Evolutionary conservation across 2,329 filamentous ascomycete genomes (phyloP).

Genomic region (Xylariaceae sp.): DNA sequence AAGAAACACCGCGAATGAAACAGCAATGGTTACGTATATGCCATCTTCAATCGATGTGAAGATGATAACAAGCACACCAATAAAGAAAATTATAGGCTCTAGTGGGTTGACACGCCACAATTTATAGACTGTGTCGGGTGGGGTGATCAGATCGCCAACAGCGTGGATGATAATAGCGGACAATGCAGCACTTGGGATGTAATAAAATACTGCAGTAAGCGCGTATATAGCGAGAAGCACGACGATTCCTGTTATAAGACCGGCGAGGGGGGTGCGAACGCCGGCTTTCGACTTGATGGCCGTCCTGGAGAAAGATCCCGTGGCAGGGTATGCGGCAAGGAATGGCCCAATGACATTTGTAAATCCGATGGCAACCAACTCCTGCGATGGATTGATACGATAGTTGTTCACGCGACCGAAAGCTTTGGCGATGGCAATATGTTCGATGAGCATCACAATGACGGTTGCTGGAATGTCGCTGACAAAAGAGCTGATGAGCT

Average conservation of each 20-base stretch:
- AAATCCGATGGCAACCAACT: constrained; percentile 90
- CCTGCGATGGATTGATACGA: constrained; percentile 89
- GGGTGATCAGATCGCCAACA: constrained; percentile 86
- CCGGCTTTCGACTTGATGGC: constrained; percentile 97
- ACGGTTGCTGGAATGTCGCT: constrained; percentile 76
- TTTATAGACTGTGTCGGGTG: constrained; percentile 86
- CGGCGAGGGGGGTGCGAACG: constrained; percentile 84
- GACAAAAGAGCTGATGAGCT: constrained; percentile 65
- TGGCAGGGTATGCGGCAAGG: constrained; percentile 85
- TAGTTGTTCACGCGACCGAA: constrained; percentile 97
- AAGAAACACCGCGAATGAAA: constrained; percentile 74
- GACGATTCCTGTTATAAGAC: constrained; percentile 79
- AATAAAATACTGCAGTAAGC: constrained; percentile 84
- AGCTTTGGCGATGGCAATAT: constrained; percentile 95
- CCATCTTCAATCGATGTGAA: constrained; percentile 88
- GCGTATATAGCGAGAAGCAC: constrained; percentile 90
- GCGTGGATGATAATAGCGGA: constrained; percentile 94
- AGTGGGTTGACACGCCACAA: constrained; percentile 93
- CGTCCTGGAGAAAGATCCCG: constrained; percentile 92
- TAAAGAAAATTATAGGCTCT: constrained; percentile 89
- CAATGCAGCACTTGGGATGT: constrained; percentile 78
- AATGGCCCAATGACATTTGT: constrained; percentile 89
- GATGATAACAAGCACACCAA: constrained; percentile 84
- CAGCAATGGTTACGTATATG: constrained; percentile 79
- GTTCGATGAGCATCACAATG: constrained; percentile 93